A percentile compares a stretch with the other conserved stretches of the same genome.
These are phyloP conservation scores for Cyberlindnera samutprakarnensis DNA, from an alignment of 805 yeast species.

Conservation along the genomic window DNA sequence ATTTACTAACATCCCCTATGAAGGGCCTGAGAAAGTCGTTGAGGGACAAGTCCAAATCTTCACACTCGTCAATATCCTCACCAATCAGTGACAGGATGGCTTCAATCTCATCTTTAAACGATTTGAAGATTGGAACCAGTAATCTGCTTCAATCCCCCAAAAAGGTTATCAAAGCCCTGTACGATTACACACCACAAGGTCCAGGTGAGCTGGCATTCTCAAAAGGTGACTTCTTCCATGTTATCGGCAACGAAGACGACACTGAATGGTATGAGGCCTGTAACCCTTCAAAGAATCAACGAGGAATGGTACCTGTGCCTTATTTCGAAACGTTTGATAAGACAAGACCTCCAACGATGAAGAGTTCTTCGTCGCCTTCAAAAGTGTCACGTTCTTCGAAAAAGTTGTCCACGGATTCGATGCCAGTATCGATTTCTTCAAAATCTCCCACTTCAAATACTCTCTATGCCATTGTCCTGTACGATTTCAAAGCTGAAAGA, in stretches of 20 bases:
- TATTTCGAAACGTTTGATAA: slow-evolving; percentile 75
- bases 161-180: slow-evolving; percentile 76
- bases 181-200: slow-evolving; percentile 70
- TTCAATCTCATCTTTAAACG: slow-evolving; percentile 18
- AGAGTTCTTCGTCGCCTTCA: slow-evolving; percentile 3
- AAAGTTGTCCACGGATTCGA: slow-evolving; percentile 15
- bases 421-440: slow-evolving; percentile 17
- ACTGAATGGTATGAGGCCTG: slow-evolving; percentile 77
- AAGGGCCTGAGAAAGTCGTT: slow-evolving; percentile 24
- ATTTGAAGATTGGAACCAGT: slow-evolving; percentile 15
- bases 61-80: slow-evolving; percentile 19
- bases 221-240: slow-evolving; percentile 87
- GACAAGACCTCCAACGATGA: slow-evolving; percentile 33
- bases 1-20: slow-evolving; percentile 1
- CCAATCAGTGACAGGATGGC: slow-evolving; percentile 15
- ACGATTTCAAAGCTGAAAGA: slow-evolving; percentile 71
- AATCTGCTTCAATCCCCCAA: slow-evolving; percentile 48
- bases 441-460: slow-evolving; percentile 24
- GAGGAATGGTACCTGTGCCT: slow-evolving; percentile 83
- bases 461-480: slow-evolving; percentile 78
- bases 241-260: slow-evolving; percentile 53
- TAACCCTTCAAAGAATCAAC: slow-evolving; percentile 69
- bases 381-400: slow-evolving; percentile 8
- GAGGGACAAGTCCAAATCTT: slow-evolving; percentile 19
- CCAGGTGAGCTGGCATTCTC: slow-evolving; percentile 73